Evolutionary conservation across 306 rosid species (phyloP), one percentile per base, ranked within the genome.

Genomic region (Rubus parviflorus): DNA sequence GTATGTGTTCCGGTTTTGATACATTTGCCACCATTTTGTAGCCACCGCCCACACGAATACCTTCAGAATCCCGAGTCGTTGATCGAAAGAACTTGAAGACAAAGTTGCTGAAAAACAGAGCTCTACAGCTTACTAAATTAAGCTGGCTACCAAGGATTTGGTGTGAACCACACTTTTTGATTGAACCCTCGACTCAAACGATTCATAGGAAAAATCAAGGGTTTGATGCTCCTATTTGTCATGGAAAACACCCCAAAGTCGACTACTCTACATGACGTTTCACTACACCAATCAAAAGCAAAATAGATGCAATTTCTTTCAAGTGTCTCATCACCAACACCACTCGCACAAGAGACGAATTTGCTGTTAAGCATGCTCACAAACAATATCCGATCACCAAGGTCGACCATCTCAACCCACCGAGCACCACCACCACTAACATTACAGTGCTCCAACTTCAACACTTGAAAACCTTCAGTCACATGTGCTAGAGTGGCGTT

Each of bases 331-430:
- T 56, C 61, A n/a, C 61, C 0, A 53, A 19, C 11, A 7, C 60
- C 30, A n/a, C 30, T 56, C 61, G n/a, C 30, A 15, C 6, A 56
- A 56, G 62, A 56, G 62, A 56, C 20, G 62, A 30, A 56, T 56
- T 56, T 20, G 14, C 3, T 22, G 62, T 56, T 56, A n/a, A 56
- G 6, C 62, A 56, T 56, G 35, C 15, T 56, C 62, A 56, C 47
- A 16, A 70, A 49, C 58, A 70, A 70, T 8, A 30, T 35, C 61
- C 74, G 60, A 70, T 53, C 13, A 48, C 74, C 61, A 49, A 70
- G 43, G 16, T 51, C 61, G 4, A 16, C 16, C 30, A 70, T 12
- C 25, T 70, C 74, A 4, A 17, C 43, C 60, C 60, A 48, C 23
- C 23, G 60, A 46, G 16, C 42, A 70, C 4, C 52, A 20, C 4